Conservation (phyloP, 2,329 filamentous ascomycete genomes). For the Elsinoe fawcettii region DNA sequence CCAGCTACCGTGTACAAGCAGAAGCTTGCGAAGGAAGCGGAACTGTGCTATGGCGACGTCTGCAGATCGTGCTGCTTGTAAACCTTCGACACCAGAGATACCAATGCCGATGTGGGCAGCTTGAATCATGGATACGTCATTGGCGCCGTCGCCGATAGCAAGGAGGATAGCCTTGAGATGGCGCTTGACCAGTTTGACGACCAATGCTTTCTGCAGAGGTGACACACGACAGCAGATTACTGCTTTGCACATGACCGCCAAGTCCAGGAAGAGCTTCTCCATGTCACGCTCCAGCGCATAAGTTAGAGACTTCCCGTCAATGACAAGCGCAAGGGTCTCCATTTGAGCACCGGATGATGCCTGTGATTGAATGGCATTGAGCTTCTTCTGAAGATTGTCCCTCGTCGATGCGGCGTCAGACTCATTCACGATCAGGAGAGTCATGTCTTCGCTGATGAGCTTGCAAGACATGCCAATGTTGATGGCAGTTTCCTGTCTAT, state of each 20-base stretch:
- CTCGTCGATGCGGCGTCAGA: slow-evolving; percentile 69
- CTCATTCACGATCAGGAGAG: slow-evolving; percentile 91
- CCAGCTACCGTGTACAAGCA: slow-evolving; percentile 94
- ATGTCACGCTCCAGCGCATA: slow-evolving; percentile 88
- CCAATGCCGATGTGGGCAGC: slow-evolving; percentile 95
- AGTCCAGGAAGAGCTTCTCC: slow-evolving; percentile 85
- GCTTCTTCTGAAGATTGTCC: slow-evolving; percentile 86
- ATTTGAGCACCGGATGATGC: slow-evolving; percentile 66
- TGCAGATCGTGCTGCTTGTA: slow-evolving; percentile 90
- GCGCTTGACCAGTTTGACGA: slow-evolving; percentile 96
- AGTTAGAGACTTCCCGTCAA: slow-evolving; percentile 92
- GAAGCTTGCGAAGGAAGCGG: slow-evolving; percentile 83
- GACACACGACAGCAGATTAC: slow-evolving; percentile 96
- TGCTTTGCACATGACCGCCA: slow-evolving; percentile 95
- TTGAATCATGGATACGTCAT: slow-evolving; percentile 99
- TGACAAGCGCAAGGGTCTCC: slow-evolving; percentile 83
- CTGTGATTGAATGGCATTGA: slow-evolving; percentile 82
- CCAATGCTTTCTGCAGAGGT: slow-evolving; percentile 89
- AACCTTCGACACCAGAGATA: slow-evolving; percentile 93
- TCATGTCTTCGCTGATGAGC: slow-evolving; percentile 97
- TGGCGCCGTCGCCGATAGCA: slow-evolving; percentile 93
- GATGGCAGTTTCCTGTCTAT: slow-evolving; percentile 97
- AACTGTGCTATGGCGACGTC: slow-evolving; percentile 96
- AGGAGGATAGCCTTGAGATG: slow-evolving; percentile 86
- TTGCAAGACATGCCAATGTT: slow-evolving; percentile 99